These are phyloP conservation scores for Grosmannia clavigera DNA, from an alignment of 2,329 filamentous ascomycete species.

Conservation along the genomic window DNA sequence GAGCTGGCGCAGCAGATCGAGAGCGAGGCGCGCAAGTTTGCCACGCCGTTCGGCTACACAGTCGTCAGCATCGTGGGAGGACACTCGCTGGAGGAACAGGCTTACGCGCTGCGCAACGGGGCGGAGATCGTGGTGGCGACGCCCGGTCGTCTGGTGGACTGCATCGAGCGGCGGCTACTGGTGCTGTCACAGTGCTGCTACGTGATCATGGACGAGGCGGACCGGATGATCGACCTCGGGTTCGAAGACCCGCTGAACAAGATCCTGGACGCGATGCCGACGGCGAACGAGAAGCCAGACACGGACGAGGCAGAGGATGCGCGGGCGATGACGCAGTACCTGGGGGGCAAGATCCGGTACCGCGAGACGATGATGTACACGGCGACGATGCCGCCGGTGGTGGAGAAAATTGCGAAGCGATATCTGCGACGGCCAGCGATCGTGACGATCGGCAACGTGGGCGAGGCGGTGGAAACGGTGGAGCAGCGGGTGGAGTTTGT, in stretches of 20 bases:
- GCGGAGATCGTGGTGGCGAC: conserved; percentile 99
- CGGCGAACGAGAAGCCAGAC: conserved; percentile 90
- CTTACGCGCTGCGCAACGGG: conserved; percentile 77
- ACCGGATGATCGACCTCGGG: conserved; percentile 96
- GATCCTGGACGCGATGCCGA: conserved; percentile 87
- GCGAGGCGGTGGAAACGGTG: conserved; percentile 94
- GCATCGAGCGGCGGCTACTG: conserved; percentile 82
- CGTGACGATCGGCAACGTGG: conserved; percentile 85
- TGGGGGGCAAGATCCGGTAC: conserved; percentile 68
- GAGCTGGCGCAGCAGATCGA: conserved; percentile 98
- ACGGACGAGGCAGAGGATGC: conserved; percentile 82
- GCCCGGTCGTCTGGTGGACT: conserved; percentile 91
- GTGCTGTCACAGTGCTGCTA: conserved; percentile 96
- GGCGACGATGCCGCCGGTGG: conserved; percentile 85
- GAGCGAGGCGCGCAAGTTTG: conserved; percentile 85
- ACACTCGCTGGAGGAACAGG: conserved; percentile 87
- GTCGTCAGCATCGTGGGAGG: conserved; percentile 98
- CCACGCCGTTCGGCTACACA: conserved; percentile 77
- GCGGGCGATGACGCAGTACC: conserved; percentile 67
- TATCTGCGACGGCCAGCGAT: conserved; percentile 88
- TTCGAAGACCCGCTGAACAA: conserved; percentile 98
- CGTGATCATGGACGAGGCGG: conserved; percentile 98
- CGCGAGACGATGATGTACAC: conserved; percentile 99
- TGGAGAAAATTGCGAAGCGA: conserved; percentile 94
- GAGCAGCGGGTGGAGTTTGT: conserved; percentile 95